Evolutionary conservation across 2,329 filamentous ascomycete species (phyloP).

Genomic region (Alternaria alternata): DNA sequence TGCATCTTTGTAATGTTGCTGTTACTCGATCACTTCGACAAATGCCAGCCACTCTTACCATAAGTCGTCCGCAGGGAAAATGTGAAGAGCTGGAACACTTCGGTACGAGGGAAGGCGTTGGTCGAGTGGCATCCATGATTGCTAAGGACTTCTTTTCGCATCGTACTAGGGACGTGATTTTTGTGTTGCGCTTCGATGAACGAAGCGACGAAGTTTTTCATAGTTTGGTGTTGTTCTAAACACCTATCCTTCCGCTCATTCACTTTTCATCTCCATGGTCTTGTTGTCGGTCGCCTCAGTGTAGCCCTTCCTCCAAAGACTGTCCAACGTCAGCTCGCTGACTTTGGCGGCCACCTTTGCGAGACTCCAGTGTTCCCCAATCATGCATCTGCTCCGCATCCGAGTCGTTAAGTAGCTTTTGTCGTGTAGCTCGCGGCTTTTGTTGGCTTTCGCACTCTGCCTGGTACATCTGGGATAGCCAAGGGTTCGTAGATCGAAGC

Average conservation of each 20-base stretch:
- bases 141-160: background rate
- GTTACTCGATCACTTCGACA: conserved; percentile 28
- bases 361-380: too few relatives aligned
- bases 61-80: background rate
- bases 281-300: background rate
- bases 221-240: background rate
- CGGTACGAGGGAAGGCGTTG: background rate
- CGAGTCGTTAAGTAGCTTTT: too few relatives aligned
- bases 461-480: too few relatives aligned
- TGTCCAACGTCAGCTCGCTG: too few relatives aligned
- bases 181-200: background rate
- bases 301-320: too few relatives aligned
- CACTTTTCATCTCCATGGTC: background rate
- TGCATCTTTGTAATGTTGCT: conserved; percentile 6
- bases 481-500: too few relatives aligned
- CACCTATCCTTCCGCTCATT: background rate
- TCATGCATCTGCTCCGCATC: too few relatives aligned
- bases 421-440: too few relatives aligned
- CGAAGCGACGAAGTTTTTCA: background rate
- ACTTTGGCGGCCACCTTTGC: too few relatives aligned
- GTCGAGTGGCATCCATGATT: background rate
- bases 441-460: too few relatives aligned
- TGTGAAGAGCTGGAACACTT: background rate
- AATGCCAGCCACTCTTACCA: background rate
- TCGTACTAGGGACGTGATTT: background rate